These are phyloP conservation scores for Agarophyton chilense DNA, from an alignment of 23 red algal genomes.

Conservation along the genomic window DNA sequence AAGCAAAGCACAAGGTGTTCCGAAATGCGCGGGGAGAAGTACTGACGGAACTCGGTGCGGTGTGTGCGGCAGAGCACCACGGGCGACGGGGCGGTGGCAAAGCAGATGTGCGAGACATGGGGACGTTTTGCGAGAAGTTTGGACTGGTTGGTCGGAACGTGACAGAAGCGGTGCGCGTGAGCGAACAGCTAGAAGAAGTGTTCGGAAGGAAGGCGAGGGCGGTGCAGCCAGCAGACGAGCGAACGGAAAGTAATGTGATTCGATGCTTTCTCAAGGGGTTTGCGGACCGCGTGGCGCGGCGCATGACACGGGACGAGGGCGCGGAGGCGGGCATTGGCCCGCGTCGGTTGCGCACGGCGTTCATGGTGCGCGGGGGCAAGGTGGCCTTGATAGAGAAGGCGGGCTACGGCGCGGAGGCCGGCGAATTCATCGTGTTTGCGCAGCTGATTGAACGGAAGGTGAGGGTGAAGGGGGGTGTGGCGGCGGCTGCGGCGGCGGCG, in stretches of 20 bases:
- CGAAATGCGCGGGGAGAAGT: slow-evolving; percentile 51
- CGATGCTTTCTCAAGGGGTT: slow-evolving; percentile 42
- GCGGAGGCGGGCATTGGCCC: slow-evolving; percentile 21
- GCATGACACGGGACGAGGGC: slow-evolving; percentile 52
- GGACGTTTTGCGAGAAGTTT: slow-evolving; percentile 16
- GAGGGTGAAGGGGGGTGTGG: background rate
- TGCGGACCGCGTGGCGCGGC: slow-evolving; percentile 65
- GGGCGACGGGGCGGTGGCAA: background rate
- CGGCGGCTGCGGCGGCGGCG: background rate
- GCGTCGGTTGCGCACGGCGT: slow-evolving; percentile 24
- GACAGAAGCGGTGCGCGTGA: slow-evolving; percentile 37
- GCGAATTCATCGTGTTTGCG: slow-evolving; percentile 23
- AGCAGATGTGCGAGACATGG: background rate
- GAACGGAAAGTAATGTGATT: slow-evolving; percentile 37
- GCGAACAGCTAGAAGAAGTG: slow-evolving; percentile 36
- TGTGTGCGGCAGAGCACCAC: slow-evolving; percentile 76
- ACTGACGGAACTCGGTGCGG: slow-evolving; percentile 50
- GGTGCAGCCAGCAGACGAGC: background rate
- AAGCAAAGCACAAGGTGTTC: slow-evolving; percentile 1
- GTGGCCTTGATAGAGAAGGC: background rate
- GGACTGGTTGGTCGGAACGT: slow-evolving; percentile 31
- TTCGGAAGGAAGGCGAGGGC: background rate
- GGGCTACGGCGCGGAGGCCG: background rate
- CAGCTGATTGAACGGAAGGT: slow-evolving; percentile 2
- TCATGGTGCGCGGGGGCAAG: background rate